Base-by-base conservation (phyloP, 2,329 filamentous ascomycete genomes). In the Coleophoma cylindrospora region DNA sequence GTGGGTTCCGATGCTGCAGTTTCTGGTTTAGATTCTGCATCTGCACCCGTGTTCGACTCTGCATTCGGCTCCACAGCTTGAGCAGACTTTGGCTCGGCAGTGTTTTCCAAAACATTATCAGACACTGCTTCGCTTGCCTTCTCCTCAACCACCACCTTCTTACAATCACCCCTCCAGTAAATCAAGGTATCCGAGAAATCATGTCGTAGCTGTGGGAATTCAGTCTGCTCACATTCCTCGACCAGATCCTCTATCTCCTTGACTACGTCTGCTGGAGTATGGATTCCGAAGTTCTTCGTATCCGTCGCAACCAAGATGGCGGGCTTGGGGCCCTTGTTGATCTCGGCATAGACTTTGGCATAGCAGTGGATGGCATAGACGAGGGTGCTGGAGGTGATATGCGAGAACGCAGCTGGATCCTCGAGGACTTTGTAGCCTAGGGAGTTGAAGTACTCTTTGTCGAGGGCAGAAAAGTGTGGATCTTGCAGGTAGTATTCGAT, bases 351-450 rank as follows among this genome's bases (percentile, higher is more conserved):
- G 5, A 67, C 50, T 13, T 55, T 40, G 9, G 54, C 55, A 50
- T 66, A 67, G 49, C 65, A 67, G 51, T 67, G 65, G 33, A 67
- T 62, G 1, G 63, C 65, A 52, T 65, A 67, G 1, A 66, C 62
- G 41, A 67, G 45, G 32, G 54, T 62, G 14, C 52, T 51, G 12
- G 54, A 54, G 12, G 45, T 50, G 15, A 67, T 57, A 8, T 56
- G 22, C 3, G 43, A 34, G 36, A 63, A 66, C 17, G 60, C 65
- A 5, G 53, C 48, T n/a, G 65, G 65, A 37, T 62, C 57, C 10
- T 63, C 51, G 4, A 63, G 53, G 1, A 65, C 55, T 9, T 40
- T 53, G 27, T 60, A 62, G 7, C 57, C 60, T 9, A 64, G 52
- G 9, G 47, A 52, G 1, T 32, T 38, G 3, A 67, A 48, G 21